phyloP scores from a whole-genome alignment of 495 filamentous ascomycete species.

The Aspergillus asperescens region DNA sequence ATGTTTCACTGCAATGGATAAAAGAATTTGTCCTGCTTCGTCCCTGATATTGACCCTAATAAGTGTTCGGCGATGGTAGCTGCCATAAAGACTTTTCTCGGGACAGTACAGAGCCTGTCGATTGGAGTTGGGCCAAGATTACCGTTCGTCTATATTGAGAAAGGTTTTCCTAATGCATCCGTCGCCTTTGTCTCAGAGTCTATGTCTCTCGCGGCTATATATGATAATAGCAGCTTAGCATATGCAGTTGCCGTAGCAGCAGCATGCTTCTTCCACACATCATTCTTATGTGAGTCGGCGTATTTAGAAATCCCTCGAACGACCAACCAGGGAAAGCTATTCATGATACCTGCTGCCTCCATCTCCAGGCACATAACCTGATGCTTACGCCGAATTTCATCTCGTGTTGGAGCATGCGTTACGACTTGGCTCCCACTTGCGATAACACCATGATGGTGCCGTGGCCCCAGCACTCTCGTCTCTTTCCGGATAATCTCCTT shows the following conservation, averaged over 20 bases:
- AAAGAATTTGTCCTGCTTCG: no score
- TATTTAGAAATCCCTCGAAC: slow-evolving; percentile 41
- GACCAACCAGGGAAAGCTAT: slow-evolving; percentile 32
- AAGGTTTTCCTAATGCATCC: no score
- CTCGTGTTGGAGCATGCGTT: slow-evolving; percentile 17
- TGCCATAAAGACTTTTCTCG: no score
- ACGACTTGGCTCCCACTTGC: slow-evolving; percentile 20
- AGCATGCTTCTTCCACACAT: slow-evolving; percentile 36
- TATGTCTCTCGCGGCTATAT: no score
- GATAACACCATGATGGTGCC: slow-evolving; percentile 24
- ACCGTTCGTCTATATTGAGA: no score
- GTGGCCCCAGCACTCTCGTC: slow-evolving; percentile 10
- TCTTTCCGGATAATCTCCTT: slow-evolving; percentile 12
- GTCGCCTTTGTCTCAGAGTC: no score
- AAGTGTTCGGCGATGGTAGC: no score
- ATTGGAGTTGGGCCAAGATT: no score
- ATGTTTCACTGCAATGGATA: no score
- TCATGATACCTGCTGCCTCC: slow-evolving; percentile 42
- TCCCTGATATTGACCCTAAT: no score
- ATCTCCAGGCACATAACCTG: slow-evolving; percentile 39
- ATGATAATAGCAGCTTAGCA: no score
- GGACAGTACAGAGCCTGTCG: no score
- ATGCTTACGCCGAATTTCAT: slow-evolving; percentile 14
- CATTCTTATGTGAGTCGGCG: slow-evolving; percentile 37
- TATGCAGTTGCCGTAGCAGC: slow-evolving; percentile 34